Evolutionary conservation across 148 eudicot species (phyloP).

Genomic region (Pouteria glomerata): DNA sequence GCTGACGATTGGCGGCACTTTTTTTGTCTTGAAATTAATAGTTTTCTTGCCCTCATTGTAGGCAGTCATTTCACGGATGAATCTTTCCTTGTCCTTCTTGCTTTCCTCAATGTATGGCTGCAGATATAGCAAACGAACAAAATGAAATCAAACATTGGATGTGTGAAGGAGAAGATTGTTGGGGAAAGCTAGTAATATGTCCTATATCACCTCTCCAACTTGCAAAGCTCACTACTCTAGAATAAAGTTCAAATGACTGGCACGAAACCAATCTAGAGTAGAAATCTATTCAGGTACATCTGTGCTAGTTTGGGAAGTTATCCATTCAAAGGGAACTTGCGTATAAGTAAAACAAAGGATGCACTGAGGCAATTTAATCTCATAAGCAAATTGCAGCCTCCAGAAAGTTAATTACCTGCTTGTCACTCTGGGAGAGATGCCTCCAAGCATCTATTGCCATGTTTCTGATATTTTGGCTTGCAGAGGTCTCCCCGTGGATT

Average conservation of each 20-base stretch:
- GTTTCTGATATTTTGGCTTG: constrained; percentile 14
- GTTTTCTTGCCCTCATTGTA: constrained; percentile 10
- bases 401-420: constrained; percentile 18
- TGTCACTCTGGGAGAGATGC: constrained; percentile 25
- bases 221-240: background rate
- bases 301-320: background rate
- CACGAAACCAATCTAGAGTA: background rate
- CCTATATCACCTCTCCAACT: background rate
- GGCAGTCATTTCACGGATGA: constrained; percentile 23
- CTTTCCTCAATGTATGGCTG: constrained; percentile 44
- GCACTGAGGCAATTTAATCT: background rate
- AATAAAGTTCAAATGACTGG: background rate
- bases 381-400: background rate
- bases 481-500: constrained; percentile 28
- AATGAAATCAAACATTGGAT: background rate
- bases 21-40: background rate
- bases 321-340: background rate
- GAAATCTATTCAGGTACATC: background rate
- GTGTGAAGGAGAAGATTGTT: background rate
- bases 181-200: background rate
- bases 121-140: background rate
- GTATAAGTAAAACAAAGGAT: background rate
- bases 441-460: constrained; percentile 40
- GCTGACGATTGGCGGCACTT: constrained; percentile 1
- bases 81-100: constrained; percentile 40